A percentile compares a stretch with the other conserved stretches of the same genome.
These are phyloP conservation scores for Alternaria dauci DNA, from an alignment of 2,329 filamentous ascomycete genomes.

Conservation along the genomic window DNA sequence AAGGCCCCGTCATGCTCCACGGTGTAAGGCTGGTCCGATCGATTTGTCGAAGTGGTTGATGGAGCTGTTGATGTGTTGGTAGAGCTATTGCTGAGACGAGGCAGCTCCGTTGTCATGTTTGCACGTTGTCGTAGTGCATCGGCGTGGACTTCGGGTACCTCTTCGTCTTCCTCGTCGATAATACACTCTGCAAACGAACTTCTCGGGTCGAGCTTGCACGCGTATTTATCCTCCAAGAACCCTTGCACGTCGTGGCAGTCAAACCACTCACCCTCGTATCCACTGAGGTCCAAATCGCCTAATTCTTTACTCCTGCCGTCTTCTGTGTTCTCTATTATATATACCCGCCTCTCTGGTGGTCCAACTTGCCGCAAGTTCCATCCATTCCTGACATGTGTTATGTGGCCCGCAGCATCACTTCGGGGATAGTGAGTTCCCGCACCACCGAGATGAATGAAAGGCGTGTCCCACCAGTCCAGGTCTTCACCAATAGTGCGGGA, in stretches of 20 bases:
- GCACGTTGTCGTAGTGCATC: not conserved
- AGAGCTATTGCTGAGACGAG: slow-evolving; percentile 12
- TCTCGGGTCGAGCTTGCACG: slow-evolving; percentile 68
- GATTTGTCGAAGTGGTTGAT: slow-evolving; percentile 2
- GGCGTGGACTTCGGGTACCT: slow-evolving; percentile 1
- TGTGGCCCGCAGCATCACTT: slow-evolving; percentile 50
- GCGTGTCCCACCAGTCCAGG: slow-evolving; percentile 66
- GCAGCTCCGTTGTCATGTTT: slow-evolving; percentile 1
- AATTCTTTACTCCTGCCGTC: slow-evolving; percentile 34
- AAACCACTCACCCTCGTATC: slow-evolving; percentile 78
- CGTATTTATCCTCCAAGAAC: slow-evolving; percentile 69
- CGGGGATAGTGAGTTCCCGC: slow-evolving; percentile 70
- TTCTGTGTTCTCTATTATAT: slow-evolving; percentile 23
- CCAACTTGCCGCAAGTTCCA: slow-evolving; percentile 48
- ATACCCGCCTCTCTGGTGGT: slow-evolving; percentile 42
- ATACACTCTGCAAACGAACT: slow-evolving; percentile 66
- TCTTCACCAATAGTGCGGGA: slow-evolving; percentile 54
- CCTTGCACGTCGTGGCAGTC: slow-evolving; percentile 79
- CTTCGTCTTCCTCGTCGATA: slow-evolving; percentile 37
- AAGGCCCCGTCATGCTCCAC: slow-evolving; percentile 23
- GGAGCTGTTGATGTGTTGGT: slow-evolving; percentile 1
- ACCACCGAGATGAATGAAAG: slow-evolving; percentile 72
- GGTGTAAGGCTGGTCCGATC: slow-evolving; percentile 8
- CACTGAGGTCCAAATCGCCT: slow-evolving; percentile 61
- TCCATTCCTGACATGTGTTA: slow-evolving; percentile 38